Evolutionary conservation across 306 rosid genomes (phyloP).

Genomic region (Cicer yamashitae): DNA sequence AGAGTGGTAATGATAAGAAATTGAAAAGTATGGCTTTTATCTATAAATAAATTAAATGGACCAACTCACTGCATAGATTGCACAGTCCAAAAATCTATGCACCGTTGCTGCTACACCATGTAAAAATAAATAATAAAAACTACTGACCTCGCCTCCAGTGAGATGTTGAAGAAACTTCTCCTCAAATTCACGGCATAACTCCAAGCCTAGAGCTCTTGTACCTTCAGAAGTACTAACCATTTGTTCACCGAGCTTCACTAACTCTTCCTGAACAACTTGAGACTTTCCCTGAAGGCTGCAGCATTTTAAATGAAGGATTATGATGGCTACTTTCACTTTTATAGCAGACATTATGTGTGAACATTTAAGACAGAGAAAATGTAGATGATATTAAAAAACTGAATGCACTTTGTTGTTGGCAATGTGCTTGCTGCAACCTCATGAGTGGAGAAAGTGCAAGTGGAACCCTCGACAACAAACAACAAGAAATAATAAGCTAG

Average conservation of each 20-base stretch:
- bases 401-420: constrained; percentile 28
- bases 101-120: constrained; percentile 17
- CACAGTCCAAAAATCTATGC: constrained; percentile 18
- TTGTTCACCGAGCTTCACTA: constrained; percentile 86
- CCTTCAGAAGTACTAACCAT: constrained; percentile 94
- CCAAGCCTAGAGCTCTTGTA: constrained; percentile 92
- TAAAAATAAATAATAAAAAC: constrained; percentile 30
- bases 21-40: constrained; percentile 33
- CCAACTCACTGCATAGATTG: constrained; percentile 26
- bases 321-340: constrained; percentile 4
- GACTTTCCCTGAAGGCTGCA: constrained; percentile 86
- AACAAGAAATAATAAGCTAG: constrained; percentile 31
- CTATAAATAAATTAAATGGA: constrained; percentile 30
- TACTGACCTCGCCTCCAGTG: constrained; percentile 93
- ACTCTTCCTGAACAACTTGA: constrained; percentile 92
- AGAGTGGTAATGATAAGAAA: constrained; percentile 28
- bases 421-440: constrained; percentile 32
- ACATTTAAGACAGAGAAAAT: constrained; percentile 28
- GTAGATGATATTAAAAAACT: constrained; percentile 18
- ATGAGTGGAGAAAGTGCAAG: constrained; percentile 34
- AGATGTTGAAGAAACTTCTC: constrained; percentile 96
- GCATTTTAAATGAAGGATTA: constrained; percentile 40
- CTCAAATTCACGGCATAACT: constrained; percentile 98
- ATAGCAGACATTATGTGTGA: constrained; percentile 17
- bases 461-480: constrained; percentile 33